A percentile compares a stretch with the other conserved stretches of the same genome.
Conservation (phyloP, 495 filamentous ascomycete genomes). For the Tuber melanosporum region DNA sequence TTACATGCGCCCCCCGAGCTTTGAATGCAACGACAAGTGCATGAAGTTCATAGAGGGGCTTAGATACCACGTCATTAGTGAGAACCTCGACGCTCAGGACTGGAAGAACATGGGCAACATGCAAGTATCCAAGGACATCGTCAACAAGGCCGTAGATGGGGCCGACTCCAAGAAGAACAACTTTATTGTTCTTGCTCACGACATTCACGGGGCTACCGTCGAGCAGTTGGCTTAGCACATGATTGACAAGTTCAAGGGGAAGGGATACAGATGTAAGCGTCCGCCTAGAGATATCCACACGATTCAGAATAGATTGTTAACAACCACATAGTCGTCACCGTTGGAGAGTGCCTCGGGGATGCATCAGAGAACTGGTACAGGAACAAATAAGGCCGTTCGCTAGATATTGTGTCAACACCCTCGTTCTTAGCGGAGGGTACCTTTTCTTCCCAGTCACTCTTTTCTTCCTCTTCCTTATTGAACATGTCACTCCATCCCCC, state of each 20-base stretch:
- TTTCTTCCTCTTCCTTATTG: neutral
- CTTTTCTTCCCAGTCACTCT: neutral
- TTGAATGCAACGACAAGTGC: conserved; percentile 42
- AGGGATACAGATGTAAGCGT: conserved; percentile 40
- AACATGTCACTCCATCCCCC: neutral
- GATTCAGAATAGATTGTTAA: conserved; percentile 42
- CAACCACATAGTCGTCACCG: conserved; percentile 59
- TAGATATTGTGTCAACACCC: neutral
- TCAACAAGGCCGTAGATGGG: conserved; percentile 4
- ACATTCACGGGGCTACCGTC: conserved; percentile 47
- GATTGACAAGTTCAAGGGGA: conserved; percentile 40
- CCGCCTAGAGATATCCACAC: neutral
- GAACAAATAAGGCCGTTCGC: conserved; percentile 6
- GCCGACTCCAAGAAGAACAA: conserved; percentile 14
- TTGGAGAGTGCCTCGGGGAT: conserved; percentile 70
- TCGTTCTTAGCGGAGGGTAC: neutral
- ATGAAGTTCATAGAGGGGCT: conserved; percentile 42
- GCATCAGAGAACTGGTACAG: conserved; percentile 67
- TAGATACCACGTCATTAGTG: conserved; percentile 46
- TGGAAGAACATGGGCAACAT: conserved; percentile 42
- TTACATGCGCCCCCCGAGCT: conserved; percentile 46
- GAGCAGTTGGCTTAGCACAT: conserved; percentile 43
- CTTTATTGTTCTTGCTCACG: conserved; percentile 48
- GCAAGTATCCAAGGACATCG: conserved; percentile 26
- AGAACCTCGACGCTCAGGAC: conserved; percentile 48